Conservation (phyloP, 257 asterid genomes). For the Haberlea rhodopensis region DNA sequence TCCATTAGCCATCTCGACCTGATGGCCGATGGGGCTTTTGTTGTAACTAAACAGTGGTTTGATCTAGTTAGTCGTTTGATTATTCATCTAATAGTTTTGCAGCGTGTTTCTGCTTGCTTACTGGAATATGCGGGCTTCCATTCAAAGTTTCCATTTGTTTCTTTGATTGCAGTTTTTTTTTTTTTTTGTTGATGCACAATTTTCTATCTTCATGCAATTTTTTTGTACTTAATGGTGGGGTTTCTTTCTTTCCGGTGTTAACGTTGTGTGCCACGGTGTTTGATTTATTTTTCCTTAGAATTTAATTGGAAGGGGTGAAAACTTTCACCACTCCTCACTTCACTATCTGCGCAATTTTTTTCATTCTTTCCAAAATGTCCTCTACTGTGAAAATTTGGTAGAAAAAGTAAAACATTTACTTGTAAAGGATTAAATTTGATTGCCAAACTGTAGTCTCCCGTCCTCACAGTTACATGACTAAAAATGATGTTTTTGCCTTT, state of each 20-base stretch:
- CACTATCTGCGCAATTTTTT: neutral
- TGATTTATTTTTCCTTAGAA: neutral
- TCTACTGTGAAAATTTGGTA: no score
- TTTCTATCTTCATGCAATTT: no score
- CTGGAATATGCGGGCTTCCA: neutral
- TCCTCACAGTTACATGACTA: neutral
- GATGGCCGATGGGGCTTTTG: neutral
- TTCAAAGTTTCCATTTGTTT: no score
- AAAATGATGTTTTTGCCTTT: conserved; percentile 1
- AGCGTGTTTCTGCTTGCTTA: neutral
- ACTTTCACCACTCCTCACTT: no score
- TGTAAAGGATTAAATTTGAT: neutral
- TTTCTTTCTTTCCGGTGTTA: no score
- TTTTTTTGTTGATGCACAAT: no score
- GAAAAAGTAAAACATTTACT: no score
- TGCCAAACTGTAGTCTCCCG: neutral
- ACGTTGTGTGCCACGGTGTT: no score
- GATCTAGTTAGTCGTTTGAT: neutral
- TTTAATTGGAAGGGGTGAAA: neutral
- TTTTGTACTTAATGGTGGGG: no score
- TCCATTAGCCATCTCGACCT: neutral
- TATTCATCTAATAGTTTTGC: neutral
- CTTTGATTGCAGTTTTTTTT: no score
- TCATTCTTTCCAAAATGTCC: neutral
- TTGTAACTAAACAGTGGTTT: neutral